Percentiles rank a stretch among this genome's conserved stretches.
Conservation (phyloP, 1,284 basidiomycete species). For the Fomitopsis pinicola region DNA sequence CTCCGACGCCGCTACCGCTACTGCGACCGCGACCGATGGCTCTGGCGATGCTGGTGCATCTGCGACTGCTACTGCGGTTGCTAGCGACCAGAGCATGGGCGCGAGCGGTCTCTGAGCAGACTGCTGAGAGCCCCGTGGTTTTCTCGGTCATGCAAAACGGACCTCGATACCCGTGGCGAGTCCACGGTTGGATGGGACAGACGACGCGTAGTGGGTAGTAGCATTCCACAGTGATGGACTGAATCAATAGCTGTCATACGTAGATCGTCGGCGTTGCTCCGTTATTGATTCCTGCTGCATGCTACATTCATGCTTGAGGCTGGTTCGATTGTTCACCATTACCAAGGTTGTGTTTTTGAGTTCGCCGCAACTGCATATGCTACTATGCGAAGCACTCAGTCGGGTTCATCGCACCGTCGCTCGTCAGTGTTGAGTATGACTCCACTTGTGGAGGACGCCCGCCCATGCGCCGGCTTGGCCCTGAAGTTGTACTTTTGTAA, state of each 20-base stretch:
- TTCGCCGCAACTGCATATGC: too few relatives aligned
- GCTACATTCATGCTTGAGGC: not conserved
- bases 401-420: too few relatives aligned
- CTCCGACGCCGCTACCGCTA: not conserved
- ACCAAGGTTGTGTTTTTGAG: too few relatives aligned
- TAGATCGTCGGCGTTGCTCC: not conserved
- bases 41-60: not conserved
- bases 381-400: too few relatives aligned
- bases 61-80: not conserved
- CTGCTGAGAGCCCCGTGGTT: too few relatives aligned
- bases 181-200: not conserved
- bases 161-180: not conserved
- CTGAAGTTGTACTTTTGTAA: too few relatives aligned
- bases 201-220: not conserved
- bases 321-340: not conserved
- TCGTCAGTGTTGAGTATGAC: too few relatives aligned
- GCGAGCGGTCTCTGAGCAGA: too few relatives aligned
- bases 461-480: too few relatives aligned
- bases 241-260: not conserved
- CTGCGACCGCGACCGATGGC: not conserved
- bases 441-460: too few relatives aligned
- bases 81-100: too few relatives aligned
- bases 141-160: not conserved
- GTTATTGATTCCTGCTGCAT: not conserved
- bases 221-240: not conserved